Evolutionary conservation across 1,284 basidiomycete genomes (phyloP).

Genomic region (Anthracocystis walkeri): DNA sequence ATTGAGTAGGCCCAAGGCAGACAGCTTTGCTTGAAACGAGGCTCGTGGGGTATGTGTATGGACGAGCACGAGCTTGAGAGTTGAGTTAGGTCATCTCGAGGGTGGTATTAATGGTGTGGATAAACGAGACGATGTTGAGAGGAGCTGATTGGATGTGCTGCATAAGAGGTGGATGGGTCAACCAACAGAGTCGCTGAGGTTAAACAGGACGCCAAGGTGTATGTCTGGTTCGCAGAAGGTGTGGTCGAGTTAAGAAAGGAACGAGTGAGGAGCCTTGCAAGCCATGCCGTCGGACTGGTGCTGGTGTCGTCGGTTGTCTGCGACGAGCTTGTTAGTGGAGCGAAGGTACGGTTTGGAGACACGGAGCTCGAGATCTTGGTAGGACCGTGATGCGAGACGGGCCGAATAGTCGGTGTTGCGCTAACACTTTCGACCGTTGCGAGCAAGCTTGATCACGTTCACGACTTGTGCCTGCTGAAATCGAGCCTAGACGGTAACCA

Average conservation of each 20-base stretch:
- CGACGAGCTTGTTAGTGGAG: neutral
- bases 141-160: neutral
- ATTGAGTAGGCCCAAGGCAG: neutral
- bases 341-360: neutral
- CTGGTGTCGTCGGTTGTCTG: neutral
- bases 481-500: neutral
- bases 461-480: neutral
- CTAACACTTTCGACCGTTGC: too few species aligned
- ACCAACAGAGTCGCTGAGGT: neutral
- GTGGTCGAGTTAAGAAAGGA: neutral
- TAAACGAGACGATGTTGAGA: neutral
- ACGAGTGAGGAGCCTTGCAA: too few species aligned
- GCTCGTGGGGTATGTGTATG: too few species aligned
- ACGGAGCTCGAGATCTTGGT: too few species aligned
- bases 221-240: neutral
- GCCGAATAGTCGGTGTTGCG: too few species aligned
- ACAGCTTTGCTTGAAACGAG: neutral
- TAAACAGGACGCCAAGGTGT: neutral
- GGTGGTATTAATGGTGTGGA: too few species aligned
- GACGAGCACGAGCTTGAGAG: neutral
- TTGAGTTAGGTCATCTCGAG: constrained; percentile 16
- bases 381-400: neutral
- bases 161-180: neutral
- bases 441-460: too few species aligned
- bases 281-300: neutral